Conservation (phyloP, 495 filamentous ascomycete genomes). For the Pyrenula massariospora region DNA sequence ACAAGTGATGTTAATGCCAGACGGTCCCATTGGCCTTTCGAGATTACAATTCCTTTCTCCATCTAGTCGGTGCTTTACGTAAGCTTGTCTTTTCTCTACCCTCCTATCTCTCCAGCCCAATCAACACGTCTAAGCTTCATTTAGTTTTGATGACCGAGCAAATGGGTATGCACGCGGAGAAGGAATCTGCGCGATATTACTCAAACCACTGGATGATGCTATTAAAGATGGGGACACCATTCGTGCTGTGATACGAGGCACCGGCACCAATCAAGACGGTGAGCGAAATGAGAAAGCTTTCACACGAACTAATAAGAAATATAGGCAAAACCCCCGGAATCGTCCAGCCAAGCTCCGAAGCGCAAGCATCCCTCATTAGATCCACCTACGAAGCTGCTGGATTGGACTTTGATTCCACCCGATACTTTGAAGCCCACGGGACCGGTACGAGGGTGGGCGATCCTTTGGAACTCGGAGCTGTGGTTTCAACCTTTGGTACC, state of each 20-base stretch:
- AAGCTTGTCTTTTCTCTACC: slow-evolving; percentile 17
- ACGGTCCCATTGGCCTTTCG: background rate
- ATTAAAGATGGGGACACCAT: slow-evolving; percentile 22
- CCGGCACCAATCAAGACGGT: slow-evolving; percentile 29
- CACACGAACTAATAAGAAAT: background rate
- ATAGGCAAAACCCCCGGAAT: slow-evolving; percentile 34
- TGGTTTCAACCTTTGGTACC: slow-evolving; percentile 3
- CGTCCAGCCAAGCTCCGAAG: slow-evolving; percentile 41
- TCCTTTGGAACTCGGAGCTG: slow-evolving; percentile 23
- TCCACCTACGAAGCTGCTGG: slow-evolving; percentile 36
- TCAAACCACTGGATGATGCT: slow-evolving; percentile 29
- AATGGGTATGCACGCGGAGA: slow-evolving; percentile 35
- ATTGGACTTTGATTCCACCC: slow-evolving; percentile 17
- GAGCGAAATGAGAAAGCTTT: background rate
- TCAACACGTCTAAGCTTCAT: slow-evolving; percentile 13
- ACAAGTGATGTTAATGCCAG: background rate
- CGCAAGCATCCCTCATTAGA: slow-evolving; percentile 46
- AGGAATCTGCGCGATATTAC: slow-evolving; percentile 22
- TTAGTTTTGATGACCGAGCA: slow-evolving; percentile 20
- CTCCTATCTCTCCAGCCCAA: slow-evolving; percentile 4
- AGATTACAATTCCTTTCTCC: slow-evolving; percentile 4
- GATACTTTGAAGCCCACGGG: slow-evolving; percentile 23
- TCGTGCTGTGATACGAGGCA: slow-evolving; percentile 32
- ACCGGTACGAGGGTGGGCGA: slow-evolving; percentile 52
- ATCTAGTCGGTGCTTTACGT: slow-evolving; percentile 8